phyloP scores from a whole-genome alignment of 768 basidiomycete species.

The Megacollybia marginata region DNA sequence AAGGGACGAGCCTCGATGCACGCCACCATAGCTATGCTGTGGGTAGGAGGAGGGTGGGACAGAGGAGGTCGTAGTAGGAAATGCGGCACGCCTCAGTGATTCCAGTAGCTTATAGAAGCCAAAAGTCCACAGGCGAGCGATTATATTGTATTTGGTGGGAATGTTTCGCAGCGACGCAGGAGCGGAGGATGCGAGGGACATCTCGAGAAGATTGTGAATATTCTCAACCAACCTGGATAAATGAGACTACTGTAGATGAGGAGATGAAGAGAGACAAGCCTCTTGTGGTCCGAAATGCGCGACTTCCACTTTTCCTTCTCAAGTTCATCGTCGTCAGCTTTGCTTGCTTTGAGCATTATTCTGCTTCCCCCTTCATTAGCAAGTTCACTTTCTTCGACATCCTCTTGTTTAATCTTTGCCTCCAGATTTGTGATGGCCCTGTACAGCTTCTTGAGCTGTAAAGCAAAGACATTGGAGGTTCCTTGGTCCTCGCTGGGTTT shows the following conservation, averaged over 20 bases:
- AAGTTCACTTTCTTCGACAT: slow-evolving; percentile 46
- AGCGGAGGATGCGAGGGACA: slow-evolving; percentile 79
- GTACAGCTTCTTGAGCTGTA: slow-evolving; percentile 77
- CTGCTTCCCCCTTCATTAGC: slow-evolving; percentile 35
- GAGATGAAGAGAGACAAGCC: slow-evolving; percentile 39
- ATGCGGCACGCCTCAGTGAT: slow-evolving; percentile 79
- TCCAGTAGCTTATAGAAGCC: slow-evolving; percentile 89
- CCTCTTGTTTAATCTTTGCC: slow-evolving; percentile 58
- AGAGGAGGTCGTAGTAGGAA: slow-evolving; percentile 27
- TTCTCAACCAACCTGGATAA: slow-evolving; percentile 75
- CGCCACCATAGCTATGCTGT: not conserved
- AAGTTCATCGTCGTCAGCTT: slow-evolving; percentile 41
- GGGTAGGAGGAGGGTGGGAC: slow-evolving; percentile 9
- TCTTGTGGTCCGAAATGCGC: slow-evolving; percentile 74
- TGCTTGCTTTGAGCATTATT: slow-evolving; percentile 37
- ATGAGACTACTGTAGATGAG: slow-evolving; percentile 6
- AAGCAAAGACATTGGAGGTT: slow-evolving; percentile 59
- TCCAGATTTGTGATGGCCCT: slow-evolving; percentile 78
- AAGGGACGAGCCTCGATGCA: slow-evolving; percentile 28
- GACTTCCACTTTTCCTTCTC: slow-evolving; percentile 75
- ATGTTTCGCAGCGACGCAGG: slow-evolving; percentile 86
- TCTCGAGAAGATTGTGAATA: slow-evolving; percentile 81
- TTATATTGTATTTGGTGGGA: slow-evolving; percentile 93
- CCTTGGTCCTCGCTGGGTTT: slow-evolving; percentile 42
- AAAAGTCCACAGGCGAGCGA: slow-evolving; percentile 86